Evolutionary conservation across 345 rosid genomes (phyloP), one percentile per base, ranked within the genome.

Genomic region (Bruguiera sexangula): DNA sequence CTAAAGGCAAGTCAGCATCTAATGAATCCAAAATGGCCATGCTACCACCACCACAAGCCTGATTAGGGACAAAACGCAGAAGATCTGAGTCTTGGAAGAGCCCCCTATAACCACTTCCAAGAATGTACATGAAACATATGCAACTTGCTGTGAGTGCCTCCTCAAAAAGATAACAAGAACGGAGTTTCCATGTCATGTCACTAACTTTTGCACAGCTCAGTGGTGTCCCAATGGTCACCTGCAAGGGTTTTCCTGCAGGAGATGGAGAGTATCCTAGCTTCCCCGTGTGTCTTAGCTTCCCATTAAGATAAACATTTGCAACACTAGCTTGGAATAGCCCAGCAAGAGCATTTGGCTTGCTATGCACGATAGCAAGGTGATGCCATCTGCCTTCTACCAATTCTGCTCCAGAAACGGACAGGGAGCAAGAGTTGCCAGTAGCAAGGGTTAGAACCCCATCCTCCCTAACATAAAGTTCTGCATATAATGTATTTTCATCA

Each of bases 301-400:
- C 99, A 85, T 96, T 85, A 66, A 96, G 89, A 83, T 96, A 96
- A 29, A 96, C 99, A 81, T 84, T 73, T 56, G 99, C 99, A 83
- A 92, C 82, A 79, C 99, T 96, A 72, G 99, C 94, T 82, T 96
- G 99, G 82, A 96, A 96, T 24, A 96, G 84, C 80, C 99, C 99
- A 82, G 99, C 99, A 66, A 96, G 97, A 71, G 99, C 99, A 85
- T 90, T 96, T 39, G 99, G 99, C 82, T 96, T 96, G 83, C 96
- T 96, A 75, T 96, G 97, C 72, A 96, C 94, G 82, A 96, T 92
- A 51, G 98, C 99, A 80, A 96, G 98, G 88, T 96, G 99, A 85
- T 96, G 94, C 99, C 99, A 96, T 78, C 90, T 85, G 61, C 94
- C 97, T 82, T 92, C 96, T 69, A 90, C 96, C 76, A 96, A 77